Conservation (phyloP, 176 grass and related monocot genomes). For the Echinochloa phyllopogon region DNA sequence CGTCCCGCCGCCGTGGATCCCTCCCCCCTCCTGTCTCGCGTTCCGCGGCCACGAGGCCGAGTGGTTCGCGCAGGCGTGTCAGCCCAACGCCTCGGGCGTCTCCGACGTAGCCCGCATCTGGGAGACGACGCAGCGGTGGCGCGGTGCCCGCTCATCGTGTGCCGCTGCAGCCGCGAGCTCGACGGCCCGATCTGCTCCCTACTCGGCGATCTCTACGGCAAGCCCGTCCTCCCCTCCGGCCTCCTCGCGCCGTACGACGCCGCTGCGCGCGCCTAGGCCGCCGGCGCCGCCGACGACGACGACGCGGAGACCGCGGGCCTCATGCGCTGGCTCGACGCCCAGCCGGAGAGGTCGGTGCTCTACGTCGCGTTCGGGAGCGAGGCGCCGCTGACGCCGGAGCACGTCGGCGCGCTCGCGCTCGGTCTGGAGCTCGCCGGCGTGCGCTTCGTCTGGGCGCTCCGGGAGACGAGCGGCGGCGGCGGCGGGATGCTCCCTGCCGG, state of each 20-base stretch:
- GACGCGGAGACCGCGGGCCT: neutral
- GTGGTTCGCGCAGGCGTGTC: neutral
- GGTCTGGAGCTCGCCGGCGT: conserved; percentile 29
- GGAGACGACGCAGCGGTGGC: neutral
- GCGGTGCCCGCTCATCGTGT: neutral
- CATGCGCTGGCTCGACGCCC: neutral
- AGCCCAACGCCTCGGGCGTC: conserved; percentile 1
- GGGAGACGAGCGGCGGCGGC: neutral
- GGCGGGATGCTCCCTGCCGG: conserved; percentile 10
- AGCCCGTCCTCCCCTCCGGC: conserved; percentile 45
- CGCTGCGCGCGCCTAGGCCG: neutral
- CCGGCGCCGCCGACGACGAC: neutral
- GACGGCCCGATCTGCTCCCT: conserved; percentile 24
- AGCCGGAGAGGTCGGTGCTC: neutral
- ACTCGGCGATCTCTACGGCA: conserved; percentile 18
- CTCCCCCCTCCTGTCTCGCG: neutral
- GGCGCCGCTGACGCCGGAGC: neutral
- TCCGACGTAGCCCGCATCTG: neutral
- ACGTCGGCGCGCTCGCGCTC: neutral
- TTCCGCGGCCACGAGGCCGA: conserved; percentile 28
- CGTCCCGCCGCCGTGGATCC: conserved; percentile 7
- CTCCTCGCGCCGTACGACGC: conserved; percentile 21
- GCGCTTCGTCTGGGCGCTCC: conserved; percentile 14
- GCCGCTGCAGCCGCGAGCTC: conserved; percentile 34
- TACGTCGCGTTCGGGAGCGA: conserved; percentile 34